These are phyloP conservation scores for Lipomyces chichibuensis DNA, from an alignment of 805 yeast species.

Conservation along the genomic window DNA sequence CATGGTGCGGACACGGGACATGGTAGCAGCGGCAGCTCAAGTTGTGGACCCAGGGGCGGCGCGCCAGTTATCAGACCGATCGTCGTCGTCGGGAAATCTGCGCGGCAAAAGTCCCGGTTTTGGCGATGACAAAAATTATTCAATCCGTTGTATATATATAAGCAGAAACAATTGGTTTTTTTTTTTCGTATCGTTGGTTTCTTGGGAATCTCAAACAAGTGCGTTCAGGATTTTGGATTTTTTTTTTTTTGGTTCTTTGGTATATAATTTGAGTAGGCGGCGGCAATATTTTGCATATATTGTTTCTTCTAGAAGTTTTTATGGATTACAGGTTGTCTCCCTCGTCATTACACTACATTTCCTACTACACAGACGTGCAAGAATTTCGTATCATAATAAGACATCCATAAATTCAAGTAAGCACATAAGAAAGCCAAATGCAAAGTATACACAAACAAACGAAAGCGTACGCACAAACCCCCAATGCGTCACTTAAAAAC, in stretches of 20 bases:
- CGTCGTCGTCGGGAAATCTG: constrained; percentile 1
- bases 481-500: neutral
- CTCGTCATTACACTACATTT: neutral
- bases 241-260: neutral
- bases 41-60: neutral
- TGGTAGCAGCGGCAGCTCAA: neutral
- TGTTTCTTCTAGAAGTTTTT: neutral
- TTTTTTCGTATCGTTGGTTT: neutral
- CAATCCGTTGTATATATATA: neutral
- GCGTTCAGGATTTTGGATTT: neutral
- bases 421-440: neutral
- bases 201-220: neutral
- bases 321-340: neutral
- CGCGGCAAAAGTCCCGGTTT: constrained; percentile 1
- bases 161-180: neutral
- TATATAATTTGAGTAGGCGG: neutral
- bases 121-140: neutral
- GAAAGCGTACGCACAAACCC: neutral
- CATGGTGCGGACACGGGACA: constrained; percentile 2
- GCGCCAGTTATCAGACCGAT: neutral
- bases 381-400: neutral
- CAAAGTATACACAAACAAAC: neutral
- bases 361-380: neutral
- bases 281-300: neutral
- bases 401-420: neutral